Evolutionary conservation across 2,329 filamentous ascomycete genomes (phyloP).

Genomic region (Neofusicoccum laricinum): DNA sequence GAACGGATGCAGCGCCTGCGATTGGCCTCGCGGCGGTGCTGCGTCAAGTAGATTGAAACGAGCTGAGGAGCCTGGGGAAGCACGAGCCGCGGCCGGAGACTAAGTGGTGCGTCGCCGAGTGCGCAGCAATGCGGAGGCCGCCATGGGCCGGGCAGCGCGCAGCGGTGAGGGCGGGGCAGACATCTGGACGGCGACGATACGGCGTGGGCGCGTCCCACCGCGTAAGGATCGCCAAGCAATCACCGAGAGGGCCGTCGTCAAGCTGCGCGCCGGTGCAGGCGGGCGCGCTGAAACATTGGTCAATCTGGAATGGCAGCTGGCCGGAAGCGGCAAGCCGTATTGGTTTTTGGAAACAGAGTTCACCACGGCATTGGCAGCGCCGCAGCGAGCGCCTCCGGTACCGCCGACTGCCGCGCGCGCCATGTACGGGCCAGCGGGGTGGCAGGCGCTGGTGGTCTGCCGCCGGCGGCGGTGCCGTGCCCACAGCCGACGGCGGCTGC

Average conservation of each 20-base stretch:
- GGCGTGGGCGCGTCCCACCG: not conserved
- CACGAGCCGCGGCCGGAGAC: constrained; percentile 13
- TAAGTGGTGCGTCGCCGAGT: constrained; percentile 5
- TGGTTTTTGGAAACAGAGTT: not conserved
- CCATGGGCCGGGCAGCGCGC: not conserved
- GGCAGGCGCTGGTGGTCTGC: too few relatives aligned
- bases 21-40: not conserved
- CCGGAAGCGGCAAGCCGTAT: constrained; percentile 6
- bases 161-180: constrained; percentile 3
- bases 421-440: not conserved
- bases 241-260: constrained; percentile 4
- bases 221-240: constrained; percentile 6
- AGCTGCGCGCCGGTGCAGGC: not conserved
- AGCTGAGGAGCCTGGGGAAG: constrained; percentile 6
- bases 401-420: not conserved
- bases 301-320: not conserved
- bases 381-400: too few relatives aligned
- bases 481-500: not conserved
- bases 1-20: not conserved
- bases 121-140: constrained; percentile 2
- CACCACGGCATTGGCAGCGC: not conserved
- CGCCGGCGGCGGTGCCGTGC: not conserved
- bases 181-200: not conserved
- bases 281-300: constrained; percentile 8
- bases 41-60: constrained; percentile 11